Evolutionary conservation across 495 filamentous ascomycete species (phyloP).

Genomic region (Aspergillus olivimuriae): DNA sequence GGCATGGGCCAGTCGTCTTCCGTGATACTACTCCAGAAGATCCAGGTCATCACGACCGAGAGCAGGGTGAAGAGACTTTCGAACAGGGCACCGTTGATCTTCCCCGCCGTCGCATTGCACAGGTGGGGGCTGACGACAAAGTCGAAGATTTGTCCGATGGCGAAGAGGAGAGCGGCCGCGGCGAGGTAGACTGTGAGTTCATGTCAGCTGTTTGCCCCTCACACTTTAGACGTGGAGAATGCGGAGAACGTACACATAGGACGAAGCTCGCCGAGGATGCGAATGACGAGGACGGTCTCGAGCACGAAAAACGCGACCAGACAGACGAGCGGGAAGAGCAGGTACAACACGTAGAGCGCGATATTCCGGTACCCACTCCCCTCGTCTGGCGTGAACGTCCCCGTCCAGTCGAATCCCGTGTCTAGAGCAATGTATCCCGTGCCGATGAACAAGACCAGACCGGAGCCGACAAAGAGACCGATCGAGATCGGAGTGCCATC

Average conservation of each 20-base stretch:
- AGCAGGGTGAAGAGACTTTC: constrained; percentile 87
- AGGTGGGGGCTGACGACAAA: constrained; percentile 90
- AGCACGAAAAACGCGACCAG: constrained; percentile 76
- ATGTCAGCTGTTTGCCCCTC: constrained; percentile 3
- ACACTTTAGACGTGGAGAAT: constrained; percentile 2
- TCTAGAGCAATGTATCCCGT: constrained; percentile 95
- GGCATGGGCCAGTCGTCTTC: constrained; percentile 96
- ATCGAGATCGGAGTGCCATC: constrained; percentile 85
- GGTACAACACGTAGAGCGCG: constrained; percentile 89
- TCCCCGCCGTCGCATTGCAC: constrained; percentile 70
- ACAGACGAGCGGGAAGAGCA: constrained; percentile 84
- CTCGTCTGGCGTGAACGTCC: constrained; percentile 59
- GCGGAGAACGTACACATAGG: constrained; percentile 66
- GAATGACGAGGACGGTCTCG: constrained; percentile 74
- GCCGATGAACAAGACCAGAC: constrained; percentile 69
- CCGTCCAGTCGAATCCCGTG: constrained; percentile 82
- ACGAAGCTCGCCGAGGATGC: constrained; percentile 74
- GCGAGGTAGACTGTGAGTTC: constrained; percentile 61
- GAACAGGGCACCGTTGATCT: constrained; percentile 90
- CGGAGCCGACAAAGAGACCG: constrained; percentile 66
- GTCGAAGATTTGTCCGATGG: constrained; percentile 89
- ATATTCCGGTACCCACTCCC: constrained; percentile 60
- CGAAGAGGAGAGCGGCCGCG: constrained; percentile 72
- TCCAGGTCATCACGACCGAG: constrained; percentile 75
- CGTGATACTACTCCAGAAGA: constrained; percentile 98